Evolutionary conservation across 148 eudicot species (phyloP), one percentile per base, ranked within the genome.

Genomic region (Rhododendron molle): DNA sequence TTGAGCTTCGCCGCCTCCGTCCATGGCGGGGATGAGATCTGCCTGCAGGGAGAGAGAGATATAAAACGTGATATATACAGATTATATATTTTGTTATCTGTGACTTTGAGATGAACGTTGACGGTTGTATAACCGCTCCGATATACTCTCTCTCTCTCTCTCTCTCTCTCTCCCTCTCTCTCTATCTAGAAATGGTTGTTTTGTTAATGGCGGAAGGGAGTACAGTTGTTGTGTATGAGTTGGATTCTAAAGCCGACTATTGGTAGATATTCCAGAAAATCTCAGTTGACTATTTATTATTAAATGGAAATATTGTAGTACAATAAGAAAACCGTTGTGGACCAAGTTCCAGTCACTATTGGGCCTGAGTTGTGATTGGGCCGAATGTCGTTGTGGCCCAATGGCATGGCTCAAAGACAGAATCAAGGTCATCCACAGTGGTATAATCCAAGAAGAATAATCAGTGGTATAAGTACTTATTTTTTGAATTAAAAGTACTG

Each of bases 1-100:
- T 21, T 23, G 50, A 49, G 77, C 81, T 16, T 54, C 60, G 58
- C n/a, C 84, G 32, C 84, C 84, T 40, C 78, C 85, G 78, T 83
- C 78, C 85, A 83, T 83, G 18, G 38, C 62, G n/a, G 78, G 23
- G 28, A 23, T 56, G 23, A 81, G 34, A 23, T 34, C 26, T 56
- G 46, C 82, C 56, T 80, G n/a, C 82, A 50, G 26, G 20, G 26
- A 56, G 4, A 50, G 54, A 46, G 11, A 28, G 49, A 50, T 50
- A 52, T 49, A 26, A 58, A 50, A 62, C 11, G 28, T 62, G 28
- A 21, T 21, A 21, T 46, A 46, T 46, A 46, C 49, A 46, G 49
- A 46, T 46, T 23, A 2, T 23, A 2, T 62, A 65, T n/a, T 60
- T 60, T n/a, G 71, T 28, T 30, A 5, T 26, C 32, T 14, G 7